Percentiles rank a stretch among this genome's conserved stretches.
These are phyloP conservation scores for slime mould (Dictyostelium discoideum) DNA, from an alignment of 78 protist species.

Conservation along the genomic window DNA sequence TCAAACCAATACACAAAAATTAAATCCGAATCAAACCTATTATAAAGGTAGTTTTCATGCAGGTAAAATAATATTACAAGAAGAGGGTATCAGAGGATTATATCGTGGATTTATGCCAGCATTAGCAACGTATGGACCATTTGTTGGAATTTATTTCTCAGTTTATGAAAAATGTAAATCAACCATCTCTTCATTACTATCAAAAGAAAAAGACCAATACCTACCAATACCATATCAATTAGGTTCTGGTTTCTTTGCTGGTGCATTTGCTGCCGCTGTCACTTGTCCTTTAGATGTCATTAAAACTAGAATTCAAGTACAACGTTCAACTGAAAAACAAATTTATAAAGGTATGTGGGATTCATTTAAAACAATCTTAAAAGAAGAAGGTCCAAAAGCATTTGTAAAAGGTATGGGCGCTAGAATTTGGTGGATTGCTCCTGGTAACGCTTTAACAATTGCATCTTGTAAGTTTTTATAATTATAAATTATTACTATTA, in stretches of 20 bases:
- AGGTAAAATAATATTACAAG: constrained; percentile 14
- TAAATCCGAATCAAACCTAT: constrained; percentile 48
- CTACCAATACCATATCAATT: constrained; percentile 51
- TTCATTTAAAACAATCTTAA: constrained; percentile 43
- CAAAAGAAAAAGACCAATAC: neutral
- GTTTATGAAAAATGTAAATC: constrained; percentile 69
- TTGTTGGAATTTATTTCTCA: constrained; percentile 77
- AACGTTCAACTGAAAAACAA: constrained; percentile 9
- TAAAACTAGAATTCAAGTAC: constrained; percentile 83
- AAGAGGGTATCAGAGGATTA: constrained; percentile 74
- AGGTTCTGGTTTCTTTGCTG: constrained; percentile 76
- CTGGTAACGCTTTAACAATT: constrained; percentile 85
- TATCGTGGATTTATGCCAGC: constrained; percentile 81
- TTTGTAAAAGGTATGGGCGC: constrained; percentile 84
- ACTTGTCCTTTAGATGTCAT: constrained; percentile 88
- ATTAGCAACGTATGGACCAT: constrained; percentile 70
- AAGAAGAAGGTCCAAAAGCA: constrained; percentile 81
- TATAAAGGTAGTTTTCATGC: constrained; percentile 77
- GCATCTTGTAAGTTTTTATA: constrained; percentile 73
- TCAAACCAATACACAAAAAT: constrained; percentile 32
- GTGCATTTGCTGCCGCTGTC: constrained; percentile 84
- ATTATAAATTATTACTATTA: neutral
- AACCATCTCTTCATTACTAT: neutral
- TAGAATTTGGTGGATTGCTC: constrained; percentile 86
- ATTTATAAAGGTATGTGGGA: constrained; percentile 53